These are phyloP conservation scores for Gossypium rotundifolium DNA, from an alignment of 345 rosid genomes.

Conservation along the genomic window DNA sequence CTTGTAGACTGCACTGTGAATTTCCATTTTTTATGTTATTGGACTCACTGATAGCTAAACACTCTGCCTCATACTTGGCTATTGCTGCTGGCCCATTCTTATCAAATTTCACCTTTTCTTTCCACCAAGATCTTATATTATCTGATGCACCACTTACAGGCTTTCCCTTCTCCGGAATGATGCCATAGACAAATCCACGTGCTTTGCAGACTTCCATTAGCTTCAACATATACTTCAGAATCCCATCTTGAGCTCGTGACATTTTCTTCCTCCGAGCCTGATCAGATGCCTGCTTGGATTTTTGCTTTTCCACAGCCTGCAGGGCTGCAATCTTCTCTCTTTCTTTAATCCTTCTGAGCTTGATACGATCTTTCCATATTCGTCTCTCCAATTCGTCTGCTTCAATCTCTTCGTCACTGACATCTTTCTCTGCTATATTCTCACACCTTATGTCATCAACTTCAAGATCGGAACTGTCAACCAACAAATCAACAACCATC, in stretches of 20 bases:
- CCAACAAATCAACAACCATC: slow-evolving; percentile 19
- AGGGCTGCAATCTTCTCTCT: slow-evolving; percentile 62
- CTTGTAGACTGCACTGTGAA: slow-evolving; percentile 66
- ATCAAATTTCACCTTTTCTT: slow-evolving; percentile 94
- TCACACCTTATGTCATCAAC: slow-evolving; percentile 69
- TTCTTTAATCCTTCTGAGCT: slow-evolving; percentile 82
- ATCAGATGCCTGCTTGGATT: slow-evolving; percentile 64
- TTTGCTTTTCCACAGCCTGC: slow-evolving; percentile 70
- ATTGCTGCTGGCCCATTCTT: slow-evolving; percentile 97
- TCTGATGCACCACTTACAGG: slow-evolving; percentile 94
- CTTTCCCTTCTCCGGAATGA: slow-evolving; percentile 94
- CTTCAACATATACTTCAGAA: slow-evolving; percentile 96
- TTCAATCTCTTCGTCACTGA: slow-evolving; percentile 93
- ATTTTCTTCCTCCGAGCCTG: slow-evolving; percentile 98
- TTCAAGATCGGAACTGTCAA: slow-evolving; percentile 56
- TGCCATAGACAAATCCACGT: slow-evolving; percentile 92
- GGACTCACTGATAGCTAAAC: slow-evolving; percentile 53
- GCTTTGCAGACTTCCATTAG: slow-evolving; percentile 97
- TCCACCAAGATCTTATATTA: slow-evolving; percentile 98
- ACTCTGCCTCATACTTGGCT: slow-evolving; percentile 70
- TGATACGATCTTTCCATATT: slow-evolving; percentile 92
- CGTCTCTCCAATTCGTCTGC: slow-evolving; percentile 79
- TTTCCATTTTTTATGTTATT: slow-evolving; percentile 53
- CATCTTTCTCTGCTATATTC: slow-evolving; percentile 83
- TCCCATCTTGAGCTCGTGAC: slow-evolving; percentile 99